Base-by-base conservation (phyloP, 2,329 filamentous ascomycete species). In the Sphaerulina vaccinii region DNA sequence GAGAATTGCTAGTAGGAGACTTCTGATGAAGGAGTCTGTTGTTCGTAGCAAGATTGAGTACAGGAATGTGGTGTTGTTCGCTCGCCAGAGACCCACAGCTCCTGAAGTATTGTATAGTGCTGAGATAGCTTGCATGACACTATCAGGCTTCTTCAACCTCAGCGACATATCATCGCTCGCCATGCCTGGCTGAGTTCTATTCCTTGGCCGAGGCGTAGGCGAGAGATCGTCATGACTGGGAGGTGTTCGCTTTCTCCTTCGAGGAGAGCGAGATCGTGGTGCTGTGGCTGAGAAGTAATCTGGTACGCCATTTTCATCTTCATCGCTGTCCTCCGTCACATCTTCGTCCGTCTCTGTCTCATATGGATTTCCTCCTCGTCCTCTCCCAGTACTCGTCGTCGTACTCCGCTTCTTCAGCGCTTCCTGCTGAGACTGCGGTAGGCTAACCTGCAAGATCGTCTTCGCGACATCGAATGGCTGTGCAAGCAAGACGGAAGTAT, bases 391-490 rank as follows among this genome's bases (percentile, higher is more conserved):
- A 37, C 46, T 27, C 22, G 44, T 29, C 21, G 24, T 54, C 27
- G 27, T 29, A 3, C 9, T 29, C 51, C 62, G 66, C 42, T 66
- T 65, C 33, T 70, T 64, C 40, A 55, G 57, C 15, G 59, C 62
- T 47, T 58, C 66, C 23, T 69, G 63, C 19, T 29, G 27, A 29
- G 67, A 48, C 4, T 54, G 56, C 32, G 75, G 75, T 46, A 81
- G 72, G 58, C 82, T 83, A 45, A 90, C 83, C 73, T 99, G 93
- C 62, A 99, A 74, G 50, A 97, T 82, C 11, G 86, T 93, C 79
- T 96, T 97, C 66, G 92, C 90, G 52, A 96, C 91, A 76, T 97
- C 93, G 70, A 99, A 97, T 11, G 93, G 93, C 73, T 99, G 93
- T 48, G 90, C 87, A 68, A 96, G 85, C 65, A 97, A 72, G 19